These are phyloP conservation scores for Chondrus crispus DNA, from an alignment of 23 red algal species.

Conservation along the genomic window DNA sequence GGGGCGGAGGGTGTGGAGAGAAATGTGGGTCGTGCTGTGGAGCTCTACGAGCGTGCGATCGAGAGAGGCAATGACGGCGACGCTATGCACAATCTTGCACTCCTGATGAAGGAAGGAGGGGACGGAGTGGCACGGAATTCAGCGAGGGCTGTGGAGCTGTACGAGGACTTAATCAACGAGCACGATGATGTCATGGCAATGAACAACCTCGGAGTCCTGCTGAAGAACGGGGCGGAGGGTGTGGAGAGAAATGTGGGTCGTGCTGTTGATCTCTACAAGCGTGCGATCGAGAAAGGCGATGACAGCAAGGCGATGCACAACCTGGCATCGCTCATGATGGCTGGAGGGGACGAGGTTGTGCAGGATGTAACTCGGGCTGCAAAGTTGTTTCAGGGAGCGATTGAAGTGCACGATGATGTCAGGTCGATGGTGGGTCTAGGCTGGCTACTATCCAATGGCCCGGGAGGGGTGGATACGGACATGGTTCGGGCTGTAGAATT, in stretches of 20 bases:
- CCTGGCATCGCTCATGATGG: not conserved
- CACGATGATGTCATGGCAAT: not conserved
- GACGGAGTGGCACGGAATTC: not conserved
- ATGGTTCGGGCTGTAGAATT: not conserved
- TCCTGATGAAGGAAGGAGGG: not conserved
- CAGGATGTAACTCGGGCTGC: not conserved
- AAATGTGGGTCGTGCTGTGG: not conserved
- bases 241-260: not conserved
- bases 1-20: not conserved
- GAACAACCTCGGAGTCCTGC: not conserved
- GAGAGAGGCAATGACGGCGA: not conserved
- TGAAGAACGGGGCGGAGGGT: not conserved
- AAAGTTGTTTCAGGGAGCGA: no score
- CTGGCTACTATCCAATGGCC: no score
- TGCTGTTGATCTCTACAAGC: not conserved
- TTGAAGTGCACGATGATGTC: not conserved
- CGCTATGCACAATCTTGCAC: not conserved
- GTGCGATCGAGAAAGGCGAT: not conserved
- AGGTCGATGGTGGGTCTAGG: no score
- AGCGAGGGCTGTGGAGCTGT: not conserved
- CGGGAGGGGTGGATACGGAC: not conserved
- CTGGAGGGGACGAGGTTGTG: not conserved
- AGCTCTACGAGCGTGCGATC: not conserved
- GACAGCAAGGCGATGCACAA: not conserved
- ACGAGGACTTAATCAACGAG: not conserved